Base-by-base conservation (phyloP, 208 protist species). In the Blastocrithidia nonstop region DNA sequence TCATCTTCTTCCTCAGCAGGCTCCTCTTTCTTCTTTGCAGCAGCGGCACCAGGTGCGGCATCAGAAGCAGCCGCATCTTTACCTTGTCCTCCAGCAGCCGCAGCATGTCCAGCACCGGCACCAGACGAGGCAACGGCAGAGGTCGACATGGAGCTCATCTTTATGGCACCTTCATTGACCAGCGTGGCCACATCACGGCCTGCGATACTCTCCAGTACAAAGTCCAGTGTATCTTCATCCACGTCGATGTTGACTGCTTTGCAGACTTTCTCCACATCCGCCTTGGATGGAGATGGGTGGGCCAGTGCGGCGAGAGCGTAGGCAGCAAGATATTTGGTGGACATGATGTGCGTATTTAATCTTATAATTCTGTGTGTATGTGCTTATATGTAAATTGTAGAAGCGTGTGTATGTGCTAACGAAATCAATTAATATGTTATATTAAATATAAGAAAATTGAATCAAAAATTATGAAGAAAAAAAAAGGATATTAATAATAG, bases 321-420 rank as follows among this genome's bases (percentile, higher is more conserved):
- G 37, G 88, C 88, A 54, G 88, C 85, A 61, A 94, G 69, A 79
- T 89, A 87, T 57, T 86, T 94, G 59, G 84, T 70, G 43, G 80
- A 85, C 80, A 89, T 89, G 38, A 25, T 58, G 42, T 50, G 29
- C 7, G n/a, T n/a, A n/a, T n/a, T n/a, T 13, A 16, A n/a, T n/a
- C n/a, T n/a, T n/a, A n/a, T n/a, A n/a, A n/a, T n/a, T n/a, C n/a
- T n/a, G n/a, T n/a, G n/a, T n/a, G n/a, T n/a, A n/a, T n/a, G n/a
- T n/a, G n/a, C n/a, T n/a, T n/a, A n/a, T n/a, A n/a, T n/a, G n/a
- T 32, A 43, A 8, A 29, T 22, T 45, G 57, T 32, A 39, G 26
- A 16, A 41, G 16, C 21, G 19, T 38, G 23, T 16, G 0, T 19
- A 19, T 48, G 53, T 26, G 27, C 42, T 8, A 24, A 43, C 20